phyloP scores from a whole-genome alignment of 1,284 basidiomycete genomes.

The Rhizoctonia solani region DNA sequence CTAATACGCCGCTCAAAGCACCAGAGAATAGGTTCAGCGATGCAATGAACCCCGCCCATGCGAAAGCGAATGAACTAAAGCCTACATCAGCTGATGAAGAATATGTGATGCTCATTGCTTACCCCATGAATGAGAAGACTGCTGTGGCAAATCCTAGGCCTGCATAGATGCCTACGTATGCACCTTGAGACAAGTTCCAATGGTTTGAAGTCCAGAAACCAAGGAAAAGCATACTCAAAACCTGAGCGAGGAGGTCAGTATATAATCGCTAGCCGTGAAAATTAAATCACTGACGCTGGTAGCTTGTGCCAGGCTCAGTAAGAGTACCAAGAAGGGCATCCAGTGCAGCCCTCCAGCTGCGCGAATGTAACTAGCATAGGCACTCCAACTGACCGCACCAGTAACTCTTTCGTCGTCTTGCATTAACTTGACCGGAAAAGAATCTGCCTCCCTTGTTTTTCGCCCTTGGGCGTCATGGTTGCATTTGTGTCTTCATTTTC shows the following conservation, averaged over 20 bases:
- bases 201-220: conserved; percentile 50
- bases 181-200: conserved; percentile 56
- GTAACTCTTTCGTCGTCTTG: conserved; percentile 59
- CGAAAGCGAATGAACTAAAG: conserved; percentile 43
- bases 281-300: conserved; percentile 40
- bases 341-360: conserved; percentile 56
- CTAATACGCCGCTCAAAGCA: conserved; percentile 60
- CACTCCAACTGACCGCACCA: conserved; percentile 55
- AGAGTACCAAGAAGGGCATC: conserved; percentile 48
- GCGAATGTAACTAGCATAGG: conserved; percentile 60
- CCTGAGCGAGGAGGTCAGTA: conserved; percentile 34
- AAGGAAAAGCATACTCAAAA: conserved; percentile 50
- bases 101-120: conserved; percentile 40
- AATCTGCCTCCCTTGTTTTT: conserved; percentile 44
- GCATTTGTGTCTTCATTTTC: conserved; percentile 42
- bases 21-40: conserved; percentile 64
- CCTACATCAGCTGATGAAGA: neutral
- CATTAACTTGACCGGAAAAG: conserved; percentile 50
- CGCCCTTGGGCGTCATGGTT: conserved; percentile 38
- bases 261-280: no score
- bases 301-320: conserved; percentile 43
- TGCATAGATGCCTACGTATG: conserved; percentile 74
- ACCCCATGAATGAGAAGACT: conserved; percentile 61
- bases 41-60: conserved; percentile 61
- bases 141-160: conserved; percentile 62